Evolutionary conservation across 1,284 basidiomycete species (phyloP).

Genomic region (Sphagnurus paluster): DNA sequence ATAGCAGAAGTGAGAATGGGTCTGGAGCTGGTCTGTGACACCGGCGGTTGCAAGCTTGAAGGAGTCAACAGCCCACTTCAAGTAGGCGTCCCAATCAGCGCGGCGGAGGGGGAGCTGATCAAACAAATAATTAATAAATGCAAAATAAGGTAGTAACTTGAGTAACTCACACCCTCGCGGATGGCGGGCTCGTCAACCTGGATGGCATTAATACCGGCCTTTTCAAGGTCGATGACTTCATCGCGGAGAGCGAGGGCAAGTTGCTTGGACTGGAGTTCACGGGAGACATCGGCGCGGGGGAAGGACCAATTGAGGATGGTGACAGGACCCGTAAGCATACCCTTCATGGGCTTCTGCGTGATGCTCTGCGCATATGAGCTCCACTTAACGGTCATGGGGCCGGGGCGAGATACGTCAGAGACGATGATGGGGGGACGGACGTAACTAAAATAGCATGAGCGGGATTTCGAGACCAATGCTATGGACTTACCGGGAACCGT

Average conservation of each 20-base stretch:
- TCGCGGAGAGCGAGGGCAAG: slow-evolving; percentile 98
- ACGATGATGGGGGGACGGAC: slow-evolving; percentile 99
- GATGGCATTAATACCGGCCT: slow-evolving; percentile 96
- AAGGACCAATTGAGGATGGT: slow-evolving; percentile 99
- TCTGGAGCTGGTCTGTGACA: slow-evolving; percentile 89
- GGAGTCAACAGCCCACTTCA: slow-evolving; percentile 96
- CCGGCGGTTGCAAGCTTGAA: slow-evolving; percentile 96
- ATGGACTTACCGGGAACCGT: slow-evolving; percentile 77
- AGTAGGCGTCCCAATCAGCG: slow-evolving; percentile 92
- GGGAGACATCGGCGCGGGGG: slow-evolving; percentile 97
- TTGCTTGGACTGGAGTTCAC: slow-evolving; percentile 98
- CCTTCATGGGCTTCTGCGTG: slow-evolving; percentile 97
- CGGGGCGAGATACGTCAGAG: slow-evolving; percentile 94
- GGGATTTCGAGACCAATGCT: not conserved
- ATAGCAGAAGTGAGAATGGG: slow-evolving; percentile 98
- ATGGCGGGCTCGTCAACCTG: slow-evolving; percentile 99
- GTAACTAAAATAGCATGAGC: slow-evolving; percentile 59
- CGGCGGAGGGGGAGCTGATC: slow-evolving; percentile 85
- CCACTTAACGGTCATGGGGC: slow-evolving; percentile 97
- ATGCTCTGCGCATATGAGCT: slow-evolving; percentile 96
- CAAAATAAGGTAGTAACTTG: not conserved
- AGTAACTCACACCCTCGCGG: slow-evolving; percentile 85
- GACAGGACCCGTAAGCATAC: slow-evolving; percentile 96
- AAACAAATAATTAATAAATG: slow-evolving; percentile 11
- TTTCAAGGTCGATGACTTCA: slow-evolving; percentile 97